Conservation (phyloP, 306 rosid genomes). For the Sphenostylis stenocarpa region DNA sequence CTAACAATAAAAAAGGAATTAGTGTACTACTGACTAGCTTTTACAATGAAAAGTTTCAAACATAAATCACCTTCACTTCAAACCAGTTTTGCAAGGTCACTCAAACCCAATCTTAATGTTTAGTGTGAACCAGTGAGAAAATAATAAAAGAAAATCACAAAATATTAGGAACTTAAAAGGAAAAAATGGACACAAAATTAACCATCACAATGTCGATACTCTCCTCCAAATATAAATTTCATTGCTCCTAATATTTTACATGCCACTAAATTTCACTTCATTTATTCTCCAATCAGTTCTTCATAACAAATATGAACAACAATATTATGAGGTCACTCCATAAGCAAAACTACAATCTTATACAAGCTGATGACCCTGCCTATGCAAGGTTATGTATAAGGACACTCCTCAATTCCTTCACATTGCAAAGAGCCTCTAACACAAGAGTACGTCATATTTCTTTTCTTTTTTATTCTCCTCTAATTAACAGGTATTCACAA, state of each 20-base stretch:
- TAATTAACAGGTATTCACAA: background rate
- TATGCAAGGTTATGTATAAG: too few species aligned
- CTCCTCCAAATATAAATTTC: background rate
- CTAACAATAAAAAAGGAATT: too few species aligned
- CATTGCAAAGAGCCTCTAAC: background rate
- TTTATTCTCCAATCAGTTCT: background rate
- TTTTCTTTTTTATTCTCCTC: background rate
- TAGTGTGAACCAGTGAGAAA: too few species aligned
- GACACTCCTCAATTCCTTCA: too few species aligned
- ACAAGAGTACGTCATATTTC: background rate
- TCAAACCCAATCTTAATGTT: background rate
- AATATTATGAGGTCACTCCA: background rate
- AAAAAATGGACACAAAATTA: background rate
- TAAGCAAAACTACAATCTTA: background rate
- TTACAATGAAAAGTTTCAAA: background rate
- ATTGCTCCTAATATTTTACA: background rate
- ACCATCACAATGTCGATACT: background rate
- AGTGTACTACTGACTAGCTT: background rate
- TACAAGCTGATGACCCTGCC: background rate
- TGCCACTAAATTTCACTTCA: background rate
- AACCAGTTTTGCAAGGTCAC: background rate
- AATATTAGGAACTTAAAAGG: slow-evolving; percentile 2
- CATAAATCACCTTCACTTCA: background rate
- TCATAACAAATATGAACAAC: background rate
- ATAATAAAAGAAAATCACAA: background rate